phyloP scores from a whole-genome alignment of 306 rosid genomes.

The Psophocarpus tetragonolobus region DNA sequence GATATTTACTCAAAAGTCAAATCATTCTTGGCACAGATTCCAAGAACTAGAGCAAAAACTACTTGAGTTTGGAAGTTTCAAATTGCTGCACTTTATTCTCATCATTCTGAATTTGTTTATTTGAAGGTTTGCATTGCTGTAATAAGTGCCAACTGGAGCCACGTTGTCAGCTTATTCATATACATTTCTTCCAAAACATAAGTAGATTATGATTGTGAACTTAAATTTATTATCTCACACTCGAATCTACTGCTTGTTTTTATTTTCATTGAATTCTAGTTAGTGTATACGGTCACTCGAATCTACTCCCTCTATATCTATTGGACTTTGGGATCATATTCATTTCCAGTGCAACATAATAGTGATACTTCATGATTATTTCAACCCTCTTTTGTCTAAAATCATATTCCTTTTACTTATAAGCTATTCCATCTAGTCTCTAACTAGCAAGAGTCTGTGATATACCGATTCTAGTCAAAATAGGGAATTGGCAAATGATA shows the following conservation, averaged over 20 bases:
- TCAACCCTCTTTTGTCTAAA: not conserved
- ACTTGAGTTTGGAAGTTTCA: not conserved
- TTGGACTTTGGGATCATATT: not conserved
- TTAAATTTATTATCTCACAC: not conserved
- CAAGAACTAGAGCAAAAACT: not conserved
- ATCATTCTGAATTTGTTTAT: conserved; percentile 5
- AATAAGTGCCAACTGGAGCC: not conserved
- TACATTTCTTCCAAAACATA: not conserved
- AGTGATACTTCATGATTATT: not conserved
- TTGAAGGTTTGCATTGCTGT: not conserved
- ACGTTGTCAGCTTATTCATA: not conserved
- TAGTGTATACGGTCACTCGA: not conserved
- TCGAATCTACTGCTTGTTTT: not conserved
- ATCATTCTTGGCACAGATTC: not conserved
- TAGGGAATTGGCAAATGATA: not conserved
- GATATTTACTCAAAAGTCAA: not conserved
- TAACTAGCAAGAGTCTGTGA: not conserved
- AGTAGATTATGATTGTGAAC: not conserved
- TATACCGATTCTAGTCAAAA: not conserved
- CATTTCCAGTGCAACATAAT: not conserved
- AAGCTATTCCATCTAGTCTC: not conserved
- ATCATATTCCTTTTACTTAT: not conserved
- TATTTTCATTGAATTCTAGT: not conserved
- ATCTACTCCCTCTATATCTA: not conserved
- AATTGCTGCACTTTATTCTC: not conserved